Percentiles rank a stretch among this genome's conserved stretches.
Conservation (phyloP, 495 filamentous ascomycete genomes). For the Tetracladium setigerum region DNA sequence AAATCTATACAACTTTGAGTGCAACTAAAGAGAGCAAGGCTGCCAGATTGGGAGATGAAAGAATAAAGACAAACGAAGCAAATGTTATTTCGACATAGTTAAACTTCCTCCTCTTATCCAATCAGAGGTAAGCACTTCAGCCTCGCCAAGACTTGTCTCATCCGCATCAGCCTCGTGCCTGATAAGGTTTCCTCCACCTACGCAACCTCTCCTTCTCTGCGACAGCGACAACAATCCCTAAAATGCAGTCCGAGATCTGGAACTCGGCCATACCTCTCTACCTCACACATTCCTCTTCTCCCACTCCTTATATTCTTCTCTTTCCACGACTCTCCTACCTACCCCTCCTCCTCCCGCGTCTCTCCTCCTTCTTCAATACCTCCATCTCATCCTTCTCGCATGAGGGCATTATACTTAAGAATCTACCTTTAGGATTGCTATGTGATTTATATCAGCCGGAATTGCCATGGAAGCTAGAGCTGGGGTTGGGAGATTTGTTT, state of each 20-base stretch:
- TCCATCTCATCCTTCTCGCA: conserved; percentile 77
- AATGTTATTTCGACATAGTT: too few relatives aligned
- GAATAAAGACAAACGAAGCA: too few relatives aligned
- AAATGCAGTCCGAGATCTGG: conserved; percentile 34
- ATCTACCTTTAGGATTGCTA: conserved; percentile 81
- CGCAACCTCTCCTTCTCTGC: background rate
- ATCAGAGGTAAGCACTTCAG: too few relatives aligned
- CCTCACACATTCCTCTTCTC: conserved; percentile 37
- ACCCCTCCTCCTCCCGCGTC: conserved; percentile 65
- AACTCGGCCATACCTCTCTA: conserved; percentile 39
- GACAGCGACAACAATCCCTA: background rate
- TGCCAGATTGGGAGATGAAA: too few relatives aligned
- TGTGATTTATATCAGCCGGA: conserved; percentile 67
- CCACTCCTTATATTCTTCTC: conserved; percentile 41
- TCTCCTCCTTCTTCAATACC: conserved; percentile 68
- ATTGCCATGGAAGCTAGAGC: conserved; percentile 71
- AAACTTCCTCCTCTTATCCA: too few relatives aligned
- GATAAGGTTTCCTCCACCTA: too few relatives aligned
- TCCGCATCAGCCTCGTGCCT: too few relatives aligned
- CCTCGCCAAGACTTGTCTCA: too few relatives aligned
- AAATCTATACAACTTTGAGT: too few relatives aligned
- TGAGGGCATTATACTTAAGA: conserved; percentile 62
- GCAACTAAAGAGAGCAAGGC: too few relatives aligned
- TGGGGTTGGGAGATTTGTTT: conserved; percentile 51
- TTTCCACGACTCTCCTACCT: conserved; percentile 67